phyloP scores from a whole-genome alignment of 352 stramenopile genomes.

The Lagenidium giganteum region DNA sequence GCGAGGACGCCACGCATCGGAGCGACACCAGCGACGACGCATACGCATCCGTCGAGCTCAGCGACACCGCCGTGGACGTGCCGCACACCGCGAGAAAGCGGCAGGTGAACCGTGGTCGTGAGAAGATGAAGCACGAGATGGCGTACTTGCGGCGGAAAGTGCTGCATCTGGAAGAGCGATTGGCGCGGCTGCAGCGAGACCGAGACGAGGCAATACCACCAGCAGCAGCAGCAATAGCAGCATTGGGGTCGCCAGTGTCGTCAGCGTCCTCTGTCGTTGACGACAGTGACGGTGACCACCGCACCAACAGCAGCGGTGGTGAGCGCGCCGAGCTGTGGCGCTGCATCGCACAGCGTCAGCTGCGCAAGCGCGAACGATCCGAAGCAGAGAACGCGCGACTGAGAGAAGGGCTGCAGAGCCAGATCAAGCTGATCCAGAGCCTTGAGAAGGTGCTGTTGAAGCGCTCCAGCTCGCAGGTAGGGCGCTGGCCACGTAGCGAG shows the following conservation, averaged over 20 bases:
- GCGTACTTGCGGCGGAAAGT: slow-evolving; percentile 33
- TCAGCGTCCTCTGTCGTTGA: slow-evolving; percentile 8
- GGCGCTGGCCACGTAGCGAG: too few species aligned
- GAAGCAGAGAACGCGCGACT: slow-evolving; percentile 44
- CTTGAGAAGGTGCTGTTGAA: slow-evolving; percentile 51
- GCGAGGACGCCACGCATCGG: too few species aligned
- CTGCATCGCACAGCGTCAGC: slow-evolving; percentile 41
- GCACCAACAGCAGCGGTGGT: slow-evolving; percentile 20
- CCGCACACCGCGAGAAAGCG: neutral
- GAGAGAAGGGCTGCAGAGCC: slow-evolving; percentile 28
- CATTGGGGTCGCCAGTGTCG: too few species aligned
- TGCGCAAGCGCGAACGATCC: slow-evolving; percentile 18
- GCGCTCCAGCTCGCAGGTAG: slow-evolving; percentile 23
- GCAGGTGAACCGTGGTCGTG: slow-evolving; percentile 30
- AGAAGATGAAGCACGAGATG: slow-evolving; percentile 44
- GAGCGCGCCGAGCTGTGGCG: too few species aligned
- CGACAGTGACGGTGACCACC: too few species aligned
- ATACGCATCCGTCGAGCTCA: too few species aligned
- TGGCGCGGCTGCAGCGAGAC: slow-evolving; percentile 22
- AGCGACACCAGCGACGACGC: too few species aligned
- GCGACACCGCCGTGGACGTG: too few species aligned
- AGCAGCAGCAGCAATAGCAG: too few species aligned
- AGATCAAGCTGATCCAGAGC: slow-evolving; percentile 40
- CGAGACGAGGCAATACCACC: slow-evolving; percentile 11
- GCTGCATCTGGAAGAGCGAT: slow-evolving; percentile 32